Evolutionary conservation across 1,284 basidiomycete species (phyloP).

Genomic region (Garcileccinum viscosum): DNA sequence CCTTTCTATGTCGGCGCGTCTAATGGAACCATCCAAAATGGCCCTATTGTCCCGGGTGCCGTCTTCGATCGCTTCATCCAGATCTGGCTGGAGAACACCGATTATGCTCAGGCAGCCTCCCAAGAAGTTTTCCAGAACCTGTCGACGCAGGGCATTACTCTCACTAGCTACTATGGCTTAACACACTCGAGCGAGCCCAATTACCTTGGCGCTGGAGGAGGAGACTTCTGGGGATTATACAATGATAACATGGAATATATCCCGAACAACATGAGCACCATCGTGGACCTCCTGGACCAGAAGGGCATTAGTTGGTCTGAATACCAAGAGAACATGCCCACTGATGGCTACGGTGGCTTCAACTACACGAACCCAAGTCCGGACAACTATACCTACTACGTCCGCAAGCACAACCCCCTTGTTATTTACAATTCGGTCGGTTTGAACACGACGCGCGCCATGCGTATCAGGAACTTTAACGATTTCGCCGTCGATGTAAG

Average conservation of each 20-base stretch:
- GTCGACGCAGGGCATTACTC: conserved; percentile 56
- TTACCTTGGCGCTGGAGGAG: conserved; percentile 56
- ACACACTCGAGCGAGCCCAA: conserved; percentile 74
- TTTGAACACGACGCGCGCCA: conserved; percentile 46
- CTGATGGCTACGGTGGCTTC: conserved; percentile 53
- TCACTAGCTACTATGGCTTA: conserved; percentile 60
- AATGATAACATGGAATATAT: conserved; percentile 51
- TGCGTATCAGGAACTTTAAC: conserved; percentile 69
- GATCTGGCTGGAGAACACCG: conserved; percentile 64
- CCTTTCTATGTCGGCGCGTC: conserved; percentile 33
- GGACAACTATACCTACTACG: conserved; percentile 54
- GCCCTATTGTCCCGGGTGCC: conserved; percentile 41
- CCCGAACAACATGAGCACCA: conserved; percentile 41
- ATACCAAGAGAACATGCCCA: conserved; percentile 69
- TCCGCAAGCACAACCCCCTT: conserved; percentile 67
- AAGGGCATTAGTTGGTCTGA: conserved; percentile 62
- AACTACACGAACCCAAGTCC: conserved; percentile 50
- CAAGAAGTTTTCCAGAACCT: conserved; percentile 53
- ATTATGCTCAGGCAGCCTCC: conserved; percentile 44
- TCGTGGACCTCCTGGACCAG: conserved; percentile 68
- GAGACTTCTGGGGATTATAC: conserved; percentile 63
- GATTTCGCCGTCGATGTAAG: conserved; percentile 58
- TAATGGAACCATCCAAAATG: conserved; percentile 30
- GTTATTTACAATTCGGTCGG: conserved; percentile 59
- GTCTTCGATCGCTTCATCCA: conserved; percentile 61